Evolutionary conservation across 306 rosid species (phyloP), one percentile per base, ranked within the genome.

Genomic region (Glycyrrhiza uralensis): DNA sequence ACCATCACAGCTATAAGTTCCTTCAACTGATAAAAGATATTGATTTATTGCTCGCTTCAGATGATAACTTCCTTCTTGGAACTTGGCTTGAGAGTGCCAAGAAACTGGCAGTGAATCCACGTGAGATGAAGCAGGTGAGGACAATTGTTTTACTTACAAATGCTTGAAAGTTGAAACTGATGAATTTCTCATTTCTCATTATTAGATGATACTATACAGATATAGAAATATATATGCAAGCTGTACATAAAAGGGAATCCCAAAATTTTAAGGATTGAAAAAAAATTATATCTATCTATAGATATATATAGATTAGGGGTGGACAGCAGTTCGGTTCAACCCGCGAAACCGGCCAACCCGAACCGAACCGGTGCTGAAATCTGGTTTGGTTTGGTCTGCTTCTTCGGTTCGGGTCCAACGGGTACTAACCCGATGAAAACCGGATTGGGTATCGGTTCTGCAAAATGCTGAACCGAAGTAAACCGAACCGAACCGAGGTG

Each of bases 41-140:
- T 23, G 94, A 94, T 59, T 45, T 55, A 20, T 75, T 91, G 71
- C 98, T 94, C 64, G 92, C 94, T 70, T 87, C 97, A 6, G 89
- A 94, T 66, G 88, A 87, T 76, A 91, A 89, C 65, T 94, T 89
- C 67, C 86, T 94, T 63, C 82, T 94, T 52, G 98, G 97, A 82
- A 94, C 95, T 20, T 94, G 98, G 97, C 97, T 94, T 29, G 86
- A 86, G 81, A 89, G 90, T 79, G 92, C 98, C 47, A 94, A 89
- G 50, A 89, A 81, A 67, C 64, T 86, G 24, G 95, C 97, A 50
- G 51, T 56, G 65, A 86, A 85, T 75, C 88, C 88, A 72, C 26
- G 28, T 0, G 98, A 91, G 86, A 50, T 41, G 70, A 83, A 74
- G 71, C 97, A 84, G 96, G 98, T 91, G 59, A 82, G 86, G 6